Conservation (phyloP, 352 stramenopile genomes). For the Sclerospora graminicola region DNA sequence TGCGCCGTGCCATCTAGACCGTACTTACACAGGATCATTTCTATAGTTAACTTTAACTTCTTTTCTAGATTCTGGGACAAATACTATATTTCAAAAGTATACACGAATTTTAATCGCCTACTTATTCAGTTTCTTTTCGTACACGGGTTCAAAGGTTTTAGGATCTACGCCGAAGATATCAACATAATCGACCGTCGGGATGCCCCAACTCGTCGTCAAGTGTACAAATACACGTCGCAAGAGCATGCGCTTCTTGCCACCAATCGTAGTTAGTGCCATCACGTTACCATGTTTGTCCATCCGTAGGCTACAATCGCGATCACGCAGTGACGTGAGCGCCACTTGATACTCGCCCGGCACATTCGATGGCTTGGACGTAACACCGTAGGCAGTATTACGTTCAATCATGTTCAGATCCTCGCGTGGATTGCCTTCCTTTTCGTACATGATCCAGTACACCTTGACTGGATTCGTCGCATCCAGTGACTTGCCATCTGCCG, state of each 20-base stretch:
- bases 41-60: no score
- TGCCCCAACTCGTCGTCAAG: slow-evolving; percentile 73
- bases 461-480: slow-evolving; percentile 53
- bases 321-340: slow-evolving; percentile 52
- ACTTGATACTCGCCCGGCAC: slow-evolving; percentile 31
- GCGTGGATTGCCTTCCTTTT: slow-evolving; percentile 50
- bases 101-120: slow-evolving; percentile 9
- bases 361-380: slow-evolving; percentile 30
- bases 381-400: slow-evolving; percentile 73
- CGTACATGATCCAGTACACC: slow-evolving; percentile 84
- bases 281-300: slow-evolving; percentile 48
- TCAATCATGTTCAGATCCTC: slow-evolving; percentile 84
- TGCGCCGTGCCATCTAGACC: slow-evolving; percentile 60
- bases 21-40: no score
- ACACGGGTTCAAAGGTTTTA: slow-evolving; percentile 42
- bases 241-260: slow-evolving; percentile 46
- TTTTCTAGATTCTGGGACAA: no score
- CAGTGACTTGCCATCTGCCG: slow-evolving; percentile 31
- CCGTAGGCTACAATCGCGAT: slow-evolving; percentile 50
- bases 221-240: slow-evolving; percentile 76
- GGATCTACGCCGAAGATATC: slow-evolving; percentile 75
- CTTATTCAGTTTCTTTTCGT: slow-evolving; percentile 83
- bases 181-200: slow-evolving; percentile 74
- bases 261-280: slow-evolving; percentile 58
- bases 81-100: no score